Evolutionary conservation across 192 early-diverging fungal species (phyloP), one percentile per base, ranked within the genome.

Genomic region (Entophlyctis luteolus): DNA sequence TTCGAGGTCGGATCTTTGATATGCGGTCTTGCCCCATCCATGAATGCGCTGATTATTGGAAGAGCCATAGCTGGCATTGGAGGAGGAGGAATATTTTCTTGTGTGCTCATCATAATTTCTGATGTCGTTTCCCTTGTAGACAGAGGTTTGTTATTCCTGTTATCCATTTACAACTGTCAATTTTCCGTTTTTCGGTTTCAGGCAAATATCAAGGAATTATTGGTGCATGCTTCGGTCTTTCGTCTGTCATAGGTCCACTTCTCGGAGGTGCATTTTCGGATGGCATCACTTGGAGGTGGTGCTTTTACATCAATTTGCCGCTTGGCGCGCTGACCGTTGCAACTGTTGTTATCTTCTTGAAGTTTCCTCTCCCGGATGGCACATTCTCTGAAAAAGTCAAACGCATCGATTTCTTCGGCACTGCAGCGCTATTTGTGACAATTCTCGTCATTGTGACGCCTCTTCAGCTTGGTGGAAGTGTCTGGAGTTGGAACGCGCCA

Each of bases 221-320:
- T 22, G 90, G 90, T 29, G 88, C 85, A 55, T 86, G 28, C 18
- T 47, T 60, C 55, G 69, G 58, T 1, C 65, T 93, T 45, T 84
- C 91, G 4, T 88, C 88, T 2, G 86, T 91, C 2, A 59, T 93
- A 18, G 95, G 92, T 2, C 92, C 95, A 0, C 78, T 94, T 10
- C 55, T 94, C 12, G 95, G 95, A 58, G 95, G 95, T 35, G 73
- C 87, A 6, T 90, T 98, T 48, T 90, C 88, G 31, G 87, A 97
- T 57, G 2, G 65, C 60, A 32, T 73, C 35, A 42, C 45, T 29
- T 68, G 62, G 65, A 31, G 65, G 42, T 85, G 84, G 72, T 84
- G 84, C 49, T 93, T 93, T 75, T 93, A 81, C 78, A 86, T 91
- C 72, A 96, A 94, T 56, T 59, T 96, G 12, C 94, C 94, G 37